These are phyloP conservation scores for Orbilia blumenaviensis DNA, from an alignment of 2,329 filamentous ascomycete genomes.

Conservation along the genomic window DNA sequence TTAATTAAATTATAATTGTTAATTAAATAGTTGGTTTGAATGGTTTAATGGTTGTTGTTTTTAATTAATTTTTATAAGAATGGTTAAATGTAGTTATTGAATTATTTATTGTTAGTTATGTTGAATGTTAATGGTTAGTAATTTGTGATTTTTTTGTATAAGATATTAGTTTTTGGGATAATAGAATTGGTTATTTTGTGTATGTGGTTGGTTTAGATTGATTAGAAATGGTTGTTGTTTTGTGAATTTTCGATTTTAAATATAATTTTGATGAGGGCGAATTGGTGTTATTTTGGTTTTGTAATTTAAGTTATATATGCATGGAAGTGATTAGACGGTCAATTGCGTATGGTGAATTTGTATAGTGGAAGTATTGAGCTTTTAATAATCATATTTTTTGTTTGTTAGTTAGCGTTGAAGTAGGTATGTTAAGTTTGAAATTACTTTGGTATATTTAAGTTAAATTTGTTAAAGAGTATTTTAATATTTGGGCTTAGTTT, in stretches of 20 bases:
- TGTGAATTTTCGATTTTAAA: neutral
- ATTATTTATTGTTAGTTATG: no score
- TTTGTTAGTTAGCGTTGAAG: neutral
- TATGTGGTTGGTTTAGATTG: neutral
- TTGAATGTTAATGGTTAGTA: no score
- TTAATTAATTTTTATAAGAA: no score
- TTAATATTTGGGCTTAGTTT: neutral
- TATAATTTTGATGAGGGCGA: neutral
- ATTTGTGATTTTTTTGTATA: no score
- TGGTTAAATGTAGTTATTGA: no score
- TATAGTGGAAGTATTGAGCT: neutral
- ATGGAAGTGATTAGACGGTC: neutral
- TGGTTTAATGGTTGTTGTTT: no score
- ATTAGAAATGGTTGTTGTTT: neutral
- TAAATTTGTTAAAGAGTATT: slow-evolving; percentile 1
- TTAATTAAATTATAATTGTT: no score
- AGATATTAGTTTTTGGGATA: no score
- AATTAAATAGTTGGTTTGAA: no score
- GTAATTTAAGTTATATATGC: neutral
- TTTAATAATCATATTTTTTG: slow-evolving; percentile 16
- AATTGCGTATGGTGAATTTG: neutral
- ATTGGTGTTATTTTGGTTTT: neutral
- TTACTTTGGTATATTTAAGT: neutral
- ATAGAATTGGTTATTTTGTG: neutral
- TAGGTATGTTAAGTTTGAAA: neutral